Base-by-base conservation (phyloP, 768 basidiomycete species). In the Lactarius vividus region DNA sequence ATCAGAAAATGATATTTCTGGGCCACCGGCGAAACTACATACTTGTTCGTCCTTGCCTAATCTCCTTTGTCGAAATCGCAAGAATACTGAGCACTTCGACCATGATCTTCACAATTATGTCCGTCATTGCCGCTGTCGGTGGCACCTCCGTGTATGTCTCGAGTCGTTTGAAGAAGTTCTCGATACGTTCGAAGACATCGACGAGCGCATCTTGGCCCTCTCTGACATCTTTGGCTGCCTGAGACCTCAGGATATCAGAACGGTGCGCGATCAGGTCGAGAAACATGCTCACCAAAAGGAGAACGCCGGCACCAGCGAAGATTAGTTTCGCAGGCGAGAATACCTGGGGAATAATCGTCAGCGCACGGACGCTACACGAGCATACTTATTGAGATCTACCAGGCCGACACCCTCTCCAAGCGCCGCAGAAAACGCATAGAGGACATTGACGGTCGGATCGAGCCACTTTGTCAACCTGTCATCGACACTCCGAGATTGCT, bases 251-350 rank as follows among this genome's bases (percentile, higher is more conserved):
- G 10, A 44, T n/a, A n/a, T 44, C 23, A 23, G 46, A 23, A 49
- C 23, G 4, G 10, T 1, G 0, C 10, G 0, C 3, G 11, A 23
- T 2, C 23, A 2, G 0, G n/a, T 46, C n/a, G n/a, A 23, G 10
- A 46, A 46, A 23, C 4, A 4, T n/a, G 46, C 23, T 49, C 11
- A 49, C 46, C 1, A 49, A 23, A 4, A 49, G 46, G 10, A 49
- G 46, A 23, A 49, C 46, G 11, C 46, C 46, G 9, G 23, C 46
- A 49, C 23, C 46, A 49, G 46, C 23, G 6, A 49, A 49, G 23
- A 49, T 49, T 11, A 49, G 11, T 49, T 49, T 49, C 11, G 42
- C 42, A 44, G 20, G 42, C 8, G 42, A 44, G 42, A 44, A 44
- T 20, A 44, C 20, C 42, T 44, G 9, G 0, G 1, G 42, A 20